These are phyloP conservation scores for Nematocida parisii DNA, from an alignment of 371 early-diverging fungal species.

Conservation along the genomic window DNA sequence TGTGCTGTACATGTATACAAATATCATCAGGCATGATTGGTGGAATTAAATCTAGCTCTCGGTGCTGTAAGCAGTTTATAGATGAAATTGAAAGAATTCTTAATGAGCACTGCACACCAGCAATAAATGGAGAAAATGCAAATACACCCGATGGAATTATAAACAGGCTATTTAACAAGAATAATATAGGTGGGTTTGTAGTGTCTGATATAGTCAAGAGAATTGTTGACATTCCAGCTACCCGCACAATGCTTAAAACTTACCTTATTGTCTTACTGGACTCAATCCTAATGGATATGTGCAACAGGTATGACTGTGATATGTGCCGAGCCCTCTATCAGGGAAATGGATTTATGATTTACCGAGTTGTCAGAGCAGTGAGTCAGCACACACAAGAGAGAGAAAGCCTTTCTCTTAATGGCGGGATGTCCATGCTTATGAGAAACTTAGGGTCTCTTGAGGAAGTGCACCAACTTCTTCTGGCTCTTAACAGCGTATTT, in stretches of 20 bases:
- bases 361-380: constrained; percentile 1
- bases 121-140: background rate
- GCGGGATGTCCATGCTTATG: background rate
- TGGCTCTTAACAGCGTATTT: background rate
- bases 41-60: background rate
- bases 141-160: background rate
- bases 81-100: constrained; percentile 19
- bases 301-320: constrained; percentile 12
- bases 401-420: background rate
- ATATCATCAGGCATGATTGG: background rate
- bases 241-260: background rate
- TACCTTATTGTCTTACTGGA: constrained; percentile 16
- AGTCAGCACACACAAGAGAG: background rate
- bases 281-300: constrained; percentile 10
- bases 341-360: background rate
- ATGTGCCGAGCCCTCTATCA: constrained; percentile 9
- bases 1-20: constrained; percentile 5
- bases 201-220: background rate
- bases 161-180: background rate
- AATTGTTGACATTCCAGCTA: background rate
- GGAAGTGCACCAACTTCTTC: background rate
- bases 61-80: background rate
- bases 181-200: background rate
- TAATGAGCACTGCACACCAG: background rate
- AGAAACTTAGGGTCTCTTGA: background rate